These are phyloP conservation scores for Aspergillus sparsus DNA, from an alignment of 495 filamentous ascomycete species.

Conservation along the genomic window DNA sequence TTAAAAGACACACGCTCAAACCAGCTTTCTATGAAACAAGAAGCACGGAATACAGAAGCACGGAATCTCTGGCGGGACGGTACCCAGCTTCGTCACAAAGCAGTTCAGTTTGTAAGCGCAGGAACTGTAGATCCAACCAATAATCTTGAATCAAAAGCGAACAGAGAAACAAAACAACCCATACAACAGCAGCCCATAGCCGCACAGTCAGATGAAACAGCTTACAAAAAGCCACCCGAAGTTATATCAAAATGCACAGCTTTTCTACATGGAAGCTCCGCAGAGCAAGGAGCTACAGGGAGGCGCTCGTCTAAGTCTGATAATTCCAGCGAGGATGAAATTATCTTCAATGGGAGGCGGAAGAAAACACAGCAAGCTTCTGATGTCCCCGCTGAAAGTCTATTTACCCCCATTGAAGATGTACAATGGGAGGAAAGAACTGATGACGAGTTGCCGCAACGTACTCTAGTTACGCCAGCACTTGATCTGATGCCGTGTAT, in stretches of 20 bases:
- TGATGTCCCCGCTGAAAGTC: not conserved
- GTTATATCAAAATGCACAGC: not conserved
- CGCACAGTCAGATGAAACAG: not conserved
- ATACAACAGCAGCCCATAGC: not conserved
- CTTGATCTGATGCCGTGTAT: not conserved
- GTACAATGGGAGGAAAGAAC: not conserved
- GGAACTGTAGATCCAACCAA: conserved; percentile 56
- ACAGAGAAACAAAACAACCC: conserved; percentile 6
- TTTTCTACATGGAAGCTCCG: too few species aligned
- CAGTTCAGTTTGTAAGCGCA: conserved; percentile 75
- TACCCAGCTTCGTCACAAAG: conserved; percentile 52
- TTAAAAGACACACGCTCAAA: conserved; percentile 19
- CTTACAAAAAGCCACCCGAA: not conserved
- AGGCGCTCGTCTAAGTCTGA: not conserved
- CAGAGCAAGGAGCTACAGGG: too few species aligned
- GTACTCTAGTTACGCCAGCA: not conserved
- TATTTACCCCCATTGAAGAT: not conserved
- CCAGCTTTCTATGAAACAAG: conserved; percentile 67
- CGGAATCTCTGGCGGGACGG: conserved; percentile 45
- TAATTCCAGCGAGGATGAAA: conserved; percentile 46
- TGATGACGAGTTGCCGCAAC: not conserved
- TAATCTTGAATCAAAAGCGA: conserved; percentile 12
- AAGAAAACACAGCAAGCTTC: conserved; percentile 14
- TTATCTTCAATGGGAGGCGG: conserved; percentile 43
- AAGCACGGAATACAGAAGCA: conserved; percentile 73